Base-by-base conservation (phyloP, 805 yeast species). In the Cyberlindnera nakhonratchasimensis region DNA sequence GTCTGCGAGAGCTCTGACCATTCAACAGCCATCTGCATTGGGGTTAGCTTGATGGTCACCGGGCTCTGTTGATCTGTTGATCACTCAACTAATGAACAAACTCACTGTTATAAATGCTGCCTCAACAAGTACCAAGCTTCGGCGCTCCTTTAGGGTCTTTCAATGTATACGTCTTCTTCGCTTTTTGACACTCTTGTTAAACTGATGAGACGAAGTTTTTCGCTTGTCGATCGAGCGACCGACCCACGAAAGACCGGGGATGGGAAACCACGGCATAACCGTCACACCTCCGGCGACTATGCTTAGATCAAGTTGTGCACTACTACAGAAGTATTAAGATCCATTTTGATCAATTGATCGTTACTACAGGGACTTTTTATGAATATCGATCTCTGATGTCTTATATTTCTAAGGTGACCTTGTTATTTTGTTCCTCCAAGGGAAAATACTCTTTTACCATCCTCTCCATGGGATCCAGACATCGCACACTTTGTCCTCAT, bases 381-480 rank as follows among this genome's bases (percentile, higher is more conserved):
- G 67, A 61, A 64, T 64, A 65, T 59, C 33, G 29, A 37, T 39
- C 29, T 32, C 14, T 33, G 26, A n/a, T n/a, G 11, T 23, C 12
- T 23, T 23, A 9, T 12, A 8, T 23, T 23, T 9, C 26, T 23
- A 23, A 8, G 26, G 8, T 12, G 12, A 23, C 12, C 12, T 9
- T 9, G 26, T 25, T 26, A 18, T n/a, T 4, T 14, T 39, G 6
- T 17, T 19, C 19, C 21, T 6, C 17, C 6, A n/a, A n/a, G n/a
- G n/a, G n/a, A n/a, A n/a, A n/a, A n/a, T 35, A 16, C 12, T 17
- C 29, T 18, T 24, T 45, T 37, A 64, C 69, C 69, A 79, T 3
- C 80, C 80, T 54, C 74, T 68, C 63, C 73, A 73, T 6, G 89
- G 84, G 19, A 74, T 69, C 86, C 87, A 81, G 16, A 82, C 65